These are phyloP conservation scores for Mycosarcoma maydis DNA, from an alignment of 1,284 basidiomycete genomes.

Conservation along the genomic window DNA sequence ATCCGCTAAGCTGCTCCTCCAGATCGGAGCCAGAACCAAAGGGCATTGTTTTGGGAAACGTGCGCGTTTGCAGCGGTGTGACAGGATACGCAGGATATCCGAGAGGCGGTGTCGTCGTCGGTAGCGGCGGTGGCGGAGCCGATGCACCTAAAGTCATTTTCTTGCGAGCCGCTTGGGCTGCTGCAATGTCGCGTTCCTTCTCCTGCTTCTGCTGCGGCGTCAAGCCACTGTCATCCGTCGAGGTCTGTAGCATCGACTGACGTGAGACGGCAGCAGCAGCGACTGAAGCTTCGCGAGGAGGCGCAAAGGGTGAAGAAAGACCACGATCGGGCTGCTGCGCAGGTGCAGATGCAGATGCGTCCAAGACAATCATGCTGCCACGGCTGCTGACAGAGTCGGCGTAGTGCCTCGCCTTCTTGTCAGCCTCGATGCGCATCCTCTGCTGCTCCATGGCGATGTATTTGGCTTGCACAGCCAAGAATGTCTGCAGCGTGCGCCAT, in stretches of 20 bases:
- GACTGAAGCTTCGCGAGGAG: constrained; percentile 35
- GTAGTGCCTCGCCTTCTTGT: constrained; percentile 19
- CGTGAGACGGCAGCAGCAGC: constrained; percentile 11
- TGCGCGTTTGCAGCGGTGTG: constrained; percentile 26
- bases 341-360: constrained; percentile 11
- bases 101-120: constrained; percentile 15
- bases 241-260: constrained; percentile 19
- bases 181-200: constrained; percentile 52
- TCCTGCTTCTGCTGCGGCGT: constrained; percentile 35
- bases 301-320: constrained; percentile 30
- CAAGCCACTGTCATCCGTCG: constrained; percentile 31
- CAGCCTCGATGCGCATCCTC: constrained; percentile 37
- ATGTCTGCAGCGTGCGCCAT: constrained; percentile 70
- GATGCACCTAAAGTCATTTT: constrained; percentile 30
- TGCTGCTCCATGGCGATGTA: constrained; percentile 68
- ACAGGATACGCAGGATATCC: constrained; percentile 16
- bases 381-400: constrained; percentile 30
- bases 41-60: constrained; percentile 14
- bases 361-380: constrained; percentile 17
- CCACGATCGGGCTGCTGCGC: constrained; percentile 14
- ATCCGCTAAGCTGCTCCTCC: constrained; percentile 6
- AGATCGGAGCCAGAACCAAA: constrained; percentile 20
- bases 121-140: neutral
- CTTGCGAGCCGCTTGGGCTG: constrained; percentile 47
- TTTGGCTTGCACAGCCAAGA: constrained; percentile 70